Evolutionary conservation across 352 stramenopile species (phyloP), one percentile per base, ranked within the genome.

Genomic region (Saprolegnia diclina): DNA sequence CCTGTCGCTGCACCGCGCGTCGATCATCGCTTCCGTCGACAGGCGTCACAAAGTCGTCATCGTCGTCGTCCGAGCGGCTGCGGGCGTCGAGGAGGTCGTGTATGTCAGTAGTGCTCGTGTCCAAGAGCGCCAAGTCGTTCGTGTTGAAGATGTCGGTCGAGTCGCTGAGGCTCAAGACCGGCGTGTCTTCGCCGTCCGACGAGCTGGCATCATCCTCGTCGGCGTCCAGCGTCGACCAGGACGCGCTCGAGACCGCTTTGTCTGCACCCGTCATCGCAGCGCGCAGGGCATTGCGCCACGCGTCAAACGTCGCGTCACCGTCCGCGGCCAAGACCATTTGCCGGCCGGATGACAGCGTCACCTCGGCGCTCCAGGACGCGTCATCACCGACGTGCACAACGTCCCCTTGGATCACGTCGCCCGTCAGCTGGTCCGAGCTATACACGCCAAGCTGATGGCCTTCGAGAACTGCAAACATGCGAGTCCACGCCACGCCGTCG

Each of bases 381-480:
- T 52, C 53, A 21, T 44, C 29, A n/a, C 61, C 46, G 62, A 67
- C 62, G 21, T 67, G 62, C 16, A 67, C 40, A 35, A 67, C 18
- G 35, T 18, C 42, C 18, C 40, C 62, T 61, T 59, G 46, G 29
- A 37, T 40, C 9, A 67, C n/a, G 11, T 14, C 62, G 13, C 24
- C 21, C 11, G 19, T 40, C 35, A 38, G 11, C 26, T 18, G 18
- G 18, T 67, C 78, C 63, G 85, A 76, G 64, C 87, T 79, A 29
- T 79, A 90, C 74, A 87, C 87, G 29, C 77, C 76, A 24, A 90
- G 61, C 29, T 76, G 72, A 18, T 73, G 76, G 35, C 73, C 79
- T 40, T 88, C 74, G 4, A 80, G 74, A 48, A 92, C 76, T 59
- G 92, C 89, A 71, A 88, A 92, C 22, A 83, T 81, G 1, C 83